phyloP scores from a whole-genome alignment of 2,329 filamentous ascomycete species.

The Aciculosporium take region DNA sequence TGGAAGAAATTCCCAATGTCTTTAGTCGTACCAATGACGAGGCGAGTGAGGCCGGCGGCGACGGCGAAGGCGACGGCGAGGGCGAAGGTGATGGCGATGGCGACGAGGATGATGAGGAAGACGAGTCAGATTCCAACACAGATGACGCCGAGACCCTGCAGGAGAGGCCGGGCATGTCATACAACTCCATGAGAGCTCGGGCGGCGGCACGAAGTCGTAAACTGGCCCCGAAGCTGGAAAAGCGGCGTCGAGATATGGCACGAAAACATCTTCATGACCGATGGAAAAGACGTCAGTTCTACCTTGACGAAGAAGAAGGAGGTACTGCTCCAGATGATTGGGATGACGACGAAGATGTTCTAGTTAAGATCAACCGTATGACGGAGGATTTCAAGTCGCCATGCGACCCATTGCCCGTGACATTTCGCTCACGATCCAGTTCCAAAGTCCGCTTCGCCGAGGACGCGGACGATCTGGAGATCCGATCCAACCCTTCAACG shows the following conservation, averaged over 20 bases:
- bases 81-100: slow-evolving; percentile 14
- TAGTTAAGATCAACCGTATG: slow-evolving; percentile 19
- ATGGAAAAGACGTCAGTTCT: slow-evolving; percentile 67
- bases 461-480: slow-evolving; percentile 54
- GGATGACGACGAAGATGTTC: slow-evolving; percentile 44
- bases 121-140: slow-evolving; percentile 12
- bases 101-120: slow-evolving; percentile 9
- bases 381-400: slow-evolving; percentile 29
- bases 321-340: slow-evolving; percentile 49
- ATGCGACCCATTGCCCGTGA: slow-evolving; percentile 16
- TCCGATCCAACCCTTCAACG: slow-evolving; percentile 55
- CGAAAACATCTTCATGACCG: slow-evolving; percentile 48
- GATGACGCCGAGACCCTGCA: slow-evolving; percentile 11
- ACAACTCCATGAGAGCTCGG: slow-evolving; percentile 27
- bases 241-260: slow-evolving; percentile 28
- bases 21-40: slow-evolving; percentile 19
- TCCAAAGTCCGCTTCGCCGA: slow-evolving; percentile 70
- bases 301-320: slow-evolving; percentile 76
- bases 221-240: slow-evolving; percentile 23
- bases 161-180: slow-evolving; percentile 12
- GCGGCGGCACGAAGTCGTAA: slow-evolving; percentile 22
- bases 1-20: slow-evolving; percentile 28
- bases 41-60: slow-evolving; percentile 14
- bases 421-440: slow-evolving; percentile 46
- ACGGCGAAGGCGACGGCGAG: slow-evolving; percentile 13